Evolutionary conservation across 2,329 filamentous ascomycete species (phyloP).

Genomic region (Leptographium flavum): DNA sequence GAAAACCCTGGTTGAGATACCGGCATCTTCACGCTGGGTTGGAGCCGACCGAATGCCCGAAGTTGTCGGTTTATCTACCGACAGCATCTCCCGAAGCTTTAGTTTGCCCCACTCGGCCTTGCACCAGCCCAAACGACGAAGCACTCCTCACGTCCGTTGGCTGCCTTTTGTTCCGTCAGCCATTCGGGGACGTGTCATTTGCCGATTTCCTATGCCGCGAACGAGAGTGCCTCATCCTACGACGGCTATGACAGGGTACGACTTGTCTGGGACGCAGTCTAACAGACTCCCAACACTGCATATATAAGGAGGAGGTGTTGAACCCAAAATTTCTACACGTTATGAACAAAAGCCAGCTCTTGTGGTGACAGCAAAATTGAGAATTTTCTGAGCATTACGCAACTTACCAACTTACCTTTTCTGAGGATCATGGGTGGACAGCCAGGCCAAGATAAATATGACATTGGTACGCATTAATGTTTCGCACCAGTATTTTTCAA

Average conservation of each 20-base stretch:
- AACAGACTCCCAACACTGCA: too few relatives aligned
- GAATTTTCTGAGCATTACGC: too few relatives aligned
- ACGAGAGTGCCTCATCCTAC: neutral
- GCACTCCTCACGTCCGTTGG: neutral
- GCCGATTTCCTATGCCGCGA: slow-evolving; percentile 6
- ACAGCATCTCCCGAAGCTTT: slow-evolving; percentile 5
- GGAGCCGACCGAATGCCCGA: too few relatives aligned
- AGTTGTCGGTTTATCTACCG: slow-evolving; percentile 2
- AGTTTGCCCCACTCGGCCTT: neutral
- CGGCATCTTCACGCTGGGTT: too few relatives aligned
- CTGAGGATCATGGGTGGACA: neutral
- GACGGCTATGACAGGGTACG: neutral
- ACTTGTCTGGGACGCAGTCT: too few relatives aligned
- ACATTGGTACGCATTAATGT: neutral
- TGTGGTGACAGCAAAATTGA: too few relatives aligned
- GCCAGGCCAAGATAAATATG: neutral
- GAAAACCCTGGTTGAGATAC: too few relatives aligned
- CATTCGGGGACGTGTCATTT: neutral
- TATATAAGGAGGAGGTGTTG: too few relatives aligned
- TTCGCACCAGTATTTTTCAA: neutral
- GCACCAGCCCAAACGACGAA: too few relatives aligned
- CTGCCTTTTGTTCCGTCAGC: neutral
- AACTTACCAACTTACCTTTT: neutral
- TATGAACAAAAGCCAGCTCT: too few relatives aligned
- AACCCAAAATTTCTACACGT: too few relatives aligned